A percentile compares a stretch with the other conserved stretches of the same genome.
Evolutionary conservation across 768 basidiomycete genomes (phyloP).

Genomic region (Punctularia strigosozonata): DNA sequence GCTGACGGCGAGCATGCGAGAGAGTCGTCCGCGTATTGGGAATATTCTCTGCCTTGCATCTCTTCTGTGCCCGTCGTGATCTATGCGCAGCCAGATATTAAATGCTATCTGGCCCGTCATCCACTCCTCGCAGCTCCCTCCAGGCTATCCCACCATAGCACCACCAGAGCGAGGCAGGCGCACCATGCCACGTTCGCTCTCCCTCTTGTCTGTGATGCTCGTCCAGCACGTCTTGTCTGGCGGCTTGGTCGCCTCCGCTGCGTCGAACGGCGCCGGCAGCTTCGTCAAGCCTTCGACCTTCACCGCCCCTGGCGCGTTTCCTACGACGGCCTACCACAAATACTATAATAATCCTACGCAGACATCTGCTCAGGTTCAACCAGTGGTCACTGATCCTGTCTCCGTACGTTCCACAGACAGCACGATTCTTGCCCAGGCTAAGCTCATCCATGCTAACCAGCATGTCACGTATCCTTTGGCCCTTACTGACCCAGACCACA

Average conservation of each 20-base stretch:
- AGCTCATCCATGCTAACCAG: conserved; percentile 19
- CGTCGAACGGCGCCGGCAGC: conserved; percentile 4
- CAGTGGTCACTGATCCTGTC: conserved; percentile 65
- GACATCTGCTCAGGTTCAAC: conserved; percentile 63
- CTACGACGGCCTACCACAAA: conserved; percentile 46
- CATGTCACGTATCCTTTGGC: conserved; percentile 43
- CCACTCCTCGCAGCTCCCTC: too few relatives aligned
- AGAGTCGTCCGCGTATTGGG: too few relatives aligned
- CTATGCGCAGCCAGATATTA: too few relatives aligned
- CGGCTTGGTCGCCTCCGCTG: conserved; percentile 5
- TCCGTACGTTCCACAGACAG: conserved; percentile 23
- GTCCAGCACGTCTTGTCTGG: too few relatives aligned
- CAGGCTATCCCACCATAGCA: too few relatives aligned
- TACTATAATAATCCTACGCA: conserved; percentile 69
- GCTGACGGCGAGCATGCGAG: too few relatives aligned
- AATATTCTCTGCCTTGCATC: too few relatives aligned
- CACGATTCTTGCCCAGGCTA: not conserved
- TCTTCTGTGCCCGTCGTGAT: too few relatives aligned
- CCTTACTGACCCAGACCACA: conserved; percentile 51
- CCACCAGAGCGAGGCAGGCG: too few relatives aligned
- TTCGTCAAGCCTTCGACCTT: conserved; percentile 31
- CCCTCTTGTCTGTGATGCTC: too few relatives aligned
- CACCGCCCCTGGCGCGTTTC: conserved; percentile 51
- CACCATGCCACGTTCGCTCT: too few relatives aligned
- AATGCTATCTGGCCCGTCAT: too few relatives aligned